Conservation (phyloP, 1,139 yeast species). For the Suhomyces chickasaworum region DNA sequence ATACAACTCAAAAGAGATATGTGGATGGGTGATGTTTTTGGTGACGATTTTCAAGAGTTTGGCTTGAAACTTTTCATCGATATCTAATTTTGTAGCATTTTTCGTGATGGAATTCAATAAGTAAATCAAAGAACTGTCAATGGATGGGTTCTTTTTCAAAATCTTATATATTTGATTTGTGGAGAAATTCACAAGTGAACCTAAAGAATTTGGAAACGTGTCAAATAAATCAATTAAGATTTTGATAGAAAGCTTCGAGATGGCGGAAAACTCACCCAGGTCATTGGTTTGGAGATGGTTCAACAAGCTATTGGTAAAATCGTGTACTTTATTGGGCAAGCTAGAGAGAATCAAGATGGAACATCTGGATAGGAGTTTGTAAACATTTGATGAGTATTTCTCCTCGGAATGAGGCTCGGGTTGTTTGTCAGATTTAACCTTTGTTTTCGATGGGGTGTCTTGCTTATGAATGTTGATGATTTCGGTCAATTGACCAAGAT, state of each 20-base stretch:
- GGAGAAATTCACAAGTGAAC: conserved; percentile 40
- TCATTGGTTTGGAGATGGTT: conserved; percentile 28
- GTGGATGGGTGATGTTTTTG: conserved; percentile 27
- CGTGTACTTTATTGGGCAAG: conserved; percentile 42
- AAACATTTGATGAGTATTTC: conserved; percentile 27
- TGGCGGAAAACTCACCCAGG: conserved; percentile 19
- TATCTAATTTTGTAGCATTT: conserved; percentile 41
- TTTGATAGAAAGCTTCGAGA: conserved; percentile 31
- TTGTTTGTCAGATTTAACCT: not conserved
- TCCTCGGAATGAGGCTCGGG: conserved; percentile 2
- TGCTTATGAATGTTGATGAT: conserved; percentile 15
- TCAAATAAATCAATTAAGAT: conserved; percentile 44
- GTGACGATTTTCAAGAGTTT: conserved; percentile 38
- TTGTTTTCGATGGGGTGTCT: conserved; percentile 9
- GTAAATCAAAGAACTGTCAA: conserved; percentile 34
- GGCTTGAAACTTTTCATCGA: conserved; percentile 44
- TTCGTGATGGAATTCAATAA: conserved; percentile 38
- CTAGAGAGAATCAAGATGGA: conserved; percentile 32
- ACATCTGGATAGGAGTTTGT: conserved; percentile 35
- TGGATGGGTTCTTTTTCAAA: conserved; percentile 36
- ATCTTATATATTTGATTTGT: conserved; percentile 42
- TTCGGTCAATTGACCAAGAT: conserved; percentile 16
- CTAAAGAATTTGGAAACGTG: conserved; percentile 39
- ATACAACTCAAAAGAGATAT: conserved; percentile 24
- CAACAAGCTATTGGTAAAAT: conserved; percentile 40